Base-by-base conservation (phyloP, 495 filamentous ascomycete species). In the Aspergillus diversus region DNA sequence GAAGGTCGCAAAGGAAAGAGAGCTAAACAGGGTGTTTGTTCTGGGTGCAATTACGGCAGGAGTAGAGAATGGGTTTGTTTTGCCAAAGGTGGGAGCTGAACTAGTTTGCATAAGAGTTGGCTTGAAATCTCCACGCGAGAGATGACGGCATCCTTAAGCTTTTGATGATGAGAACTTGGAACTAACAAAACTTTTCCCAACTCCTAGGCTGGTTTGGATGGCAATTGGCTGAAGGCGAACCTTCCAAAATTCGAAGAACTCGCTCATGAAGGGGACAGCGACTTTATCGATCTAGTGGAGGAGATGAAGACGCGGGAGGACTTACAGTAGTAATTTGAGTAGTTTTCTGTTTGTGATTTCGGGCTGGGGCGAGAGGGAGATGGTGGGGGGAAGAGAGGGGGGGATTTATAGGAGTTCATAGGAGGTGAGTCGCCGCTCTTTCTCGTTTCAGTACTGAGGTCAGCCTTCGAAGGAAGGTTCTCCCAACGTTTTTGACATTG, bases 11-110 rank as follows among this genome's bases (percentile, higher is more conserved):
- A 58, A 48, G 42, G 65, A 64, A 31, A 37, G 21, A 21, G 35
- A 69, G 31, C 34, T 74, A 5, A 57, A 68, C n/a, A 66, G 65
- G 0, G 51, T 74, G 0, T 75, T 71, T 59, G 33, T 75, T 0
- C 59, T 74, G 7, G 69, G 69, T 2, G 67, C 64, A 1, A 68
- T 75, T 39, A 58, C 71, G 0, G 66, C 71, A n/a, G 73, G 68
- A 6, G 5, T 57, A 5, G 68, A 75, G 43, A 69, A 39, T 0
- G 73, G 71, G 17, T 63, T 75, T 54, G 48, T 55, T 5, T 46
- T 71, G 33, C 71, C 73, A n/a, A 49, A 62, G 37, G 68, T 73
- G 16, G 35, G 71, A 43, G 39, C 39, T 43, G 15, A 43, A 43
- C 1, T 43, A 43, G 1, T 9, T 43, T 27, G 21, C 21, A 27